Evolutionary conservation across 2,329 filamentous ascomycete species (phyloP), one percentile per base, ranked within the genome.

Genomic region (Sarocladium oryzae): DNA sequence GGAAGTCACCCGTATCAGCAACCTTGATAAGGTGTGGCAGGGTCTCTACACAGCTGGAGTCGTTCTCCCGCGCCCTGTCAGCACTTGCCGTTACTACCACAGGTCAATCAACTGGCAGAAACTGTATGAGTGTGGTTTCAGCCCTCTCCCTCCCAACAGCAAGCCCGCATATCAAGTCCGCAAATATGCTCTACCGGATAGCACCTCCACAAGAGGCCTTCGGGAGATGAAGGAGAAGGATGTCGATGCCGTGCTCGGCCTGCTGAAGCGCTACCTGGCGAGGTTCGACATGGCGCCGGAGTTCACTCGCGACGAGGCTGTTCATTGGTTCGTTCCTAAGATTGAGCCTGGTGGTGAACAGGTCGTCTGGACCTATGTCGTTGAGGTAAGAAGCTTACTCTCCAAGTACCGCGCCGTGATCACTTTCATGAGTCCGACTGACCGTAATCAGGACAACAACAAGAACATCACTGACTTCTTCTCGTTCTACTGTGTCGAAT

Each of bases 401-500:
- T n/a, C n/a, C n/a, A n/a, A n/a, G n/a, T n/a, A n/a, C n/a, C n/a
- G n/a, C n/a, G n/a, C n/a, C n/a, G n/a, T n/a, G n/a, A n/a, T n/a
- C n/a, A n/a, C n/a, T n/a, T n/a, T n/a, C n/a, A n/a, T n/a, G n/a
- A n/a, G n/a, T n/a, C n/a, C n/a, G n/a, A 33, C 13, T 15, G 11
- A 20, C 35, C 32, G 48, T 18, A 7, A 48, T 28, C 55, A 77
- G 75, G 70, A 78, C 54, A 68, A 81, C 43, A 82, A 85, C 49
- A 80, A 87, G 55, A 89, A 89, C 60, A 88, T 99, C 63, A 96
- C 89, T 33, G 93, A 99, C 69, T 96, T 96, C 72, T 86, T 96
- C 72, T 96, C 90, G 33, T 99, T 97, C 73, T 99, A 97, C 76
- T 85, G 84, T 63, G 85, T 99, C 30, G 90, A 96, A 66, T 96